Evolutionary conservation across 345 rosid genomes (phyloP).

Genomic region (Erucastrum elatum): DNA sequence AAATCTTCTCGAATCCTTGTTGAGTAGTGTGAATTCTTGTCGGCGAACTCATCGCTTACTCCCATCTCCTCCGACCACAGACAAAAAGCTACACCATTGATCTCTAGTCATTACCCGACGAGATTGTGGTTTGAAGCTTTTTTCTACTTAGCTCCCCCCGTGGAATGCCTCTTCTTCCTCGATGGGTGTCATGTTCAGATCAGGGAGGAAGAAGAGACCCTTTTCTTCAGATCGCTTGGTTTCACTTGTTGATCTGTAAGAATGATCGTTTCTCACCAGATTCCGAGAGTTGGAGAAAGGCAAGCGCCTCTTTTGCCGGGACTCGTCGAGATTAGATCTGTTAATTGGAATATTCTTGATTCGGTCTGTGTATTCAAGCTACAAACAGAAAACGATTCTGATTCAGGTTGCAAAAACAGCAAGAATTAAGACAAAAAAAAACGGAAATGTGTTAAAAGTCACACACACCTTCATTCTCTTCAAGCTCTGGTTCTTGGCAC

Average conservation of each 20-base stretch:
- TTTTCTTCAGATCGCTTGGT: slow-evolving; percentile 1
- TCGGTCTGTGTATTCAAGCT: slow-evolving; percentile 50
- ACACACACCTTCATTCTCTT: slow-evolving; percentile 77
- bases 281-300: not conserved
- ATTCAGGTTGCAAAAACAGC: not conserved
- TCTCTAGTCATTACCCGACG: slow-evolving; percentile 9
- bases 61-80: slow-evolving; percentile 6
- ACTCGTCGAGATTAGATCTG: not conserved
- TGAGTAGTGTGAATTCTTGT: not conserved
- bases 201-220: slow-evolving; percentile 55
- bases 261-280: slow-evolving; percentile 2
- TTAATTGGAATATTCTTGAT: not conserved
- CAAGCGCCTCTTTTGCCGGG: not conserved
- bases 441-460: not conserved
- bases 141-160: slow-evolving; percentile 44
- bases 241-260: slow-evolving; percentile 30
- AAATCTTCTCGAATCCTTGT: not conserved
- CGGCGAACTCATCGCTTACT: not conserved
- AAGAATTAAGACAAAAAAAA: not conserved
- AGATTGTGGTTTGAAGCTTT: not conserved
- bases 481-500: slow-evolving; percentile 54
- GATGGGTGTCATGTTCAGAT: slow-evolving; percentile 66
- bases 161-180: slow-evolving; percentile 53
- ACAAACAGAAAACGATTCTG: slow-evolving; percentile 14
- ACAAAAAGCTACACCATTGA: slow-evolving; percentile 1